Percentiles rank a stretch among this genome's conserved stretches.
Evolutionary conservation across 805 yeast genomes (phyloP).

Genomic region (Kodamaea lidongshanica): DNA sequence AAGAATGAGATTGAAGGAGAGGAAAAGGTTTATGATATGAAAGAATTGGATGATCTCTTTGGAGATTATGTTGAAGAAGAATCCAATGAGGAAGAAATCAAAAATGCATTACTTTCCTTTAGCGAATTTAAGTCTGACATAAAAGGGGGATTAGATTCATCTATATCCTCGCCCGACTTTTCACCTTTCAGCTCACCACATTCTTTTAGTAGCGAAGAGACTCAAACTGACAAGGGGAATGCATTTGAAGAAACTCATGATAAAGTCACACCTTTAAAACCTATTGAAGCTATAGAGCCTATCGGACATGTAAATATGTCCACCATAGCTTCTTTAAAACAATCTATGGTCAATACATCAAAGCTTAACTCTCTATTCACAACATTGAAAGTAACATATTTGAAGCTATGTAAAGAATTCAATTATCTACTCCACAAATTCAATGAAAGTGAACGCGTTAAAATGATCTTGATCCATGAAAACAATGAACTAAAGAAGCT

Average conservation of each 20-base stretch:
- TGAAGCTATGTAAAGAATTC: conserved; percentile 35
- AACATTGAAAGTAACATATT: conserved; percentile 28
- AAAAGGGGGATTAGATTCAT: no score
- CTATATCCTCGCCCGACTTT: conserved; percentile 5
- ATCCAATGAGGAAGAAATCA: no score
- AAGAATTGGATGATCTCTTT: no score
- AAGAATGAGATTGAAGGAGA: no score
- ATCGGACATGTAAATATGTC: conserved; percentile 5
- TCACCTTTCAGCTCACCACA: conserved; percentile 15
- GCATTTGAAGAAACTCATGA: not conserved
- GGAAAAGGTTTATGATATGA: no score
- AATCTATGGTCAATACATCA: conserved; percentile 13
- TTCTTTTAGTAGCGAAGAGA: conserved; percentile 7
- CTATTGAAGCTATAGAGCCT: conserved; percentile 8
- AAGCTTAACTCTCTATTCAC: conserved; percentile 28
- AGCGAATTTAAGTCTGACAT: no score
- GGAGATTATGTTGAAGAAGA: no score
- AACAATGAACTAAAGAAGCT: conserved; percentile 28
- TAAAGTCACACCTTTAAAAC: not conserved
- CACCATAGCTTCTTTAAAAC: conserved; percentile 12
- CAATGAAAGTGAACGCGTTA: conserved; percentile 31
- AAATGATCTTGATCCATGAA: conserved; percentile 31
- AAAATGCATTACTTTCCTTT: no score
- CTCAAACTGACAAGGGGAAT: conserved; percentile 9
- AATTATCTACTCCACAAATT: conserved; percentile 30